Evolutionary conservation across 805 yeast species (phyloP).

Genomic region (Nakazawaea pomicola): DNA sequence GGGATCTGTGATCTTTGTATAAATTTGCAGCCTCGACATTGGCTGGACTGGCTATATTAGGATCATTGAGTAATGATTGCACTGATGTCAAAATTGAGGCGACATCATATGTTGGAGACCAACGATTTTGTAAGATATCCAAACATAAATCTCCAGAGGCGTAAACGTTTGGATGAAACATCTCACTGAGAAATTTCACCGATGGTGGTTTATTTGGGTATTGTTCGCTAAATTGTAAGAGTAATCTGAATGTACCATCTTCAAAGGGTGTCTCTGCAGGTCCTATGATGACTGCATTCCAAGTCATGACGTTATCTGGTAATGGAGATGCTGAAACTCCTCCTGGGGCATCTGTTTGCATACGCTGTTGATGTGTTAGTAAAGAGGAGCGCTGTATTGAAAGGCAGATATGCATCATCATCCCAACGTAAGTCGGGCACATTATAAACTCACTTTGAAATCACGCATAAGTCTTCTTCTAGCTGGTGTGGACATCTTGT

Average conservation of each 20-base stretch:
- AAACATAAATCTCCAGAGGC: conserved; percentile 93
- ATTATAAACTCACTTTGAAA: conserved; percentile 58
- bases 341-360: conserved; percentile 97
- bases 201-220: conserved; percentile 96
- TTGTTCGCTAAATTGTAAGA: conserved; percentile 89
- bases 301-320: conserved; percentile 94
- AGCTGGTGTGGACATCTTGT: conserved; percentile 97
- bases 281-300: conserved; percentile 98
- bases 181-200: conserved; percentile 85
- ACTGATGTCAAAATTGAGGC: conserved; percentile 91
- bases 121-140: conserved; percentile 92
- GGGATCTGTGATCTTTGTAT: conserved; percentile 91
- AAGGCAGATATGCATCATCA: no score
- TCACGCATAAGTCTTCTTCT: conserved; percentile 98
- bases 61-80: conserved; percentile 90
- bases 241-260: conserved; percentile 90
- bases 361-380: conserved; percentile 43
- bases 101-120: conserved; percentile 98
- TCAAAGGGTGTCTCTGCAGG: conserved; percentile 98
- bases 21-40: conserved; percentile 96
- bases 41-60: conserved; percentile 95
- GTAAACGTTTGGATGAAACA: conserved; percentile 98
- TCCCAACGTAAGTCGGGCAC: neutral
- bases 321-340: conserved; percentile 97
- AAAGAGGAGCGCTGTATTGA: no score